A percentile compares a stretch with the other conserved stretches of the same genome.
Conservation (phyloP, 805 yeast genomes). For the Kurtzmaniella fragi region DNA sequence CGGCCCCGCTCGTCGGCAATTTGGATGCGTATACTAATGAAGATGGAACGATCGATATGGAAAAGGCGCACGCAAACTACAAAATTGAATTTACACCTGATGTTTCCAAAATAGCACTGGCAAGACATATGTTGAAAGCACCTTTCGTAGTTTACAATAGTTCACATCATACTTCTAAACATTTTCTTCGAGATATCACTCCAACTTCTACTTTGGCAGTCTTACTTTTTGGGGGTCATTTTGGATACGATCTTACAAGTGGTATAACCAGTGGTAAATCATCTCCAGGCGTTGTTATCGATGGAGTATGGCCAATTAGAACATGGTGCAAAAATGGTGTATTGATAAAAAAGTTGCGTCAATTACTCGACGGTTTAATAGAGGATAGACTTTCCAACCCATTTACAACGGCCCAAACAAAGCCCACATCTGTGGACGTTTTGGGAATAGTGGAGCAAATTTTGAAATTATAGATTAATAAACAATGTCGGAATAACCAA, state of each 20-base stretch:
- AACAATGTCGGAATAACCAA: no score
- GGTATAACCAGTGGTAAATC: conserved; percentile 40
- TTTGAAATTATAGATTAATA: conserved; percentile 1
- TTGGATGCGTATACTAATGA: conserved; percentile 27
- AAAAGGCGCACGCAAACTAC: conserved; percentile 23
- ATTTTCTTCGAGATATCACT: conserved; percentile 70
- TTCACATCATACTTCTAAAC: conserved; percentile 59
- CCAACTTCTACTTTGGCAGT: conserved; percentile 73
- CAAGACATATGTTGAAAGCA: conserved; percentile 35
- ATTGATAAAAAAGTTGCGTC: conserved; percentile 63
- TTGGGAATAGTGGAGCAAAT: conserved; percentile 15
- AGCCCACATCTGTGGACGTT: conserved; percentile 13
- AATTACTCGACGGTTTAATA: conserved; percentile 61
- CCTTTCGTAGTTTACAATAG: conserved; percentile 61
- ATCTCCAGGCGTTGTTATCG: conserved; percentile 81
- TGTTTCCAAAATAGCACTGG: conserved; percentile 14
- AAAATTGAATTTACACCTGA: conserved; percentile 39
- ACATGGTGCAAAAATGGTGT: conserved; percentile 97
- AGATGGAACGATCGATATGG: conserved; percentile 36
- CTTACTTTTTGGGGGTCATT: conserved; percentile 76
- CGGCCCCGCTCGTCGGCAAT: not conserved
- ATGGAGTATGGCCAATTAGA: conserved; percentile 82
- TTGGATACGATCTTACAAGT: conserved; percentile 50
- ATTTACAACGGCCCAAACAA: conserved; percentile 9
- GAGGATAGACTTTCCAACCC: conserved; percentile 49